Evolutionary conservation across 768 basidiomycete species (phyloP), one percentile per base, ranked within the genome.

Genomic region (Boletus rufocinnamomeus): DNA sequence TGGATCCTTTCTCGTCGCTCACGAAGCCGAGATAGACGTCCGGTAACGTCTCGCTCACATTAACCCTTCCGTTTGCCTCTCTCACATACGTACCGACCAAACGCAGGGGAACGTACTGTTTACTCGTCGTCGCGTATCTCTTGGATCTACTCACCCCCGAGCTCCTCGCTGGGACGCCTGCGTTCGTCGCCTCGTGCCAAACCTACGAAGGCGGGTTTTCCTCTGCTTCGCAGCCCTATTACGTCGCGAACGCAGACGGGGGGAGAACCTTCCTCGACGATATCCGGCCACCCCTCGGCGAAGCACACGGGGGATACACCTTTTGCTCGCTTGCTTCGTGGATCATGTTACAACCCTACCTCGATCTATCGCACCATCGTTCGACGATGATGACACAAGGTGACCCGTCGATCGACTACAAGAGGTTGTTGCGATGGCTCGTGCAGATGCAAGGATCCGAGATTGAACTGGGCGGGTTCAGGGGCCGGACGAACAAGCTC

Each of bases 171-270:
- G 87, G 88, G 6, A 89, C 88, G 0, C 82, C 90, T 1, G 82
- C 78, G 8, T 98, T 95, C 76, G 78, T 99, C 53, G 85, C 87
- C 0, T 88, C 88, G 5, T 97, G 93, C 70, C 97, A 98, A 72
- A 98, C 95, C 0, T 98, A 96, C 76, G 97, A 99, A 74, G 97
- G 97, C 35, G 96, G 97, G 0, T 95, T 99, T 69, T 82, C 92
- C 1, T 88, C 86, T 2, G 78, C 91, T 0, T 89, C 91, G 0
- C 85, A 90, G 53, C 86, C 91, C 0, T 88, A 86, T 58, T 83
- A 83, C 61, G 65, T 75, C 17, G 63, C 74, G 27, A 56, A 54
- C n/a, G 34, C 35, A n/a, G 60, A 63, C 32, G 50, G 17, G n/a
- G 56, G 37, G 4, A 45, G 32, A n/a, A 60, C 74, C 2, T 47